Conservation (phyloP, 176 grass and related monocot genomes). For the Melocanna baccifera region DNA sequence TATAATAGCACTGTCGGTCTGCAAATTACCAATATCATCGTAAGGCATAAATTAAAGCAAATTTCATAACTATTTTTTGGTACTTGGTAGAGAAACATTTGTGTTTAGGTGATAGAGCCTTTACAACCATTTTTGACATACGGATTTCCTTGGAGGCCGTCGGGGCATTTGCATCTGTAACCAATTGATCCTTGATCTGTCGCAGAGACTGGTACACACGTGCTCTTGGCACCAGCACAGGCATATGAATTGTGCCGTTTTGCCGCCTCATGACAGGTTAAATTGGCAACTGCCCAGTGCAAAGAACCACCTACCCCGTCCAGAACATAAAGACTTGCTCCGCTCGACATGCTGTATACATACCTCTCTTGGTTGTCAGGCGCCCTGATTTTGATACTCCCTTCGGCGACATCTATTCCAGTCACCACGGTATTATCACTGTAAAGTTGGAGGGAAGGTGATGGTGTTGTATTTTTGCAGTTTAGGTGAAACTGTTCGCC, state of each 20-base stretch:
- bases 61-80: not conserved
- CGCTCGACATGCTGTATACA: not conserved
- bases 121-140: not conserved
- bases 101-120: not conserved
- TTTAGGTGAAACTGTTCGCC: not conserved
- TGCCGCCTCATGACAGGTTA: not conserved
- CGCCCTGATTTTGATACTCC: accelerated
- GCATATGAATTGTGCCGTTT: accelerated
- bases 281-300: not conserved
- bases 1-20: not conserved
- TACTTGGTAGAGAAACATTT: not conserved
- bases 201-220: accelerated
- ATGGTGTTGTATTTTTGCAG: not conserved
- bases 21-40: not conserved
- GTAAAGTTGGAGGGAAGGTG: not conserved
- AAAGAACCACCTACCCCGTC: accelerated
- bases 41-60: not conserved
- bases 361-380: no score
- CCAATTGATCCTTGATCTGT: not conserved
- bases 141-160: not conserved
- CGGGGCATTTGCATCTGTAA: not conserved
- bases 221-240: not conserved
- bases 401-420: not conserved
- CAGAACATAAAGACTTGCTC: not conserved
- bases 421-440: not conserved